Percentiles rank a stretch among this genome's conserved stretches.
These are phyloP conservation scores for Cnidoscolus chayamansa DNA, from an alignment of 441 rosid species.

Conservation along the genomic window DNA sequence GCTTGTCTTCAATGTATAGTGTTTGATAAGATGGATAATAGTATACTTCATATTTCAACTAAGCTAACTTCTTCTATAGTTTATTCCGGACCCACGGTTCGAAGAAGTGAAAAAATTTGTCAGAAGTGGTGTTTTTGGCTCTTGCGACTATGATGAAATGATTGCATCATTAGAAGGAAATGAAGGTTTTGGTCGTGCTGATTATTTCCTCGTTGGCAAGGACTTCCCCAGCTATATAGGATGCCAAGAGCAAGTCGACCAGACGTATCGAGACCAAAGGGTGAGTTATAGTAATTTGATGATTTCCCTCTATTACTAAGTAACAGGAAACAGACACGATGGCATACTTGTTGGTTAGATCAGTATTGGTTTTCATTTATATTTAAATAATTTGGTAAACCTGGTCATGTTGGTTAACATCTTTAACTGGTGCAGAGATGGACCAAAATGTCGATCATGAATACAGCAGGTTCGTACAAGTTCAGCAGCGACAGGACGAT, in stretches of 20 bases:
- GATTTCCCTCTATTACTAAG: not conserved
- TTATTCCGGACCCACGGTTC: constrained; percentile 75
- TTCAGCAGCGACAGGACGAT: constrained; percentile 97
- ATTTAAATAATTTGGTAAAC: not conserved
- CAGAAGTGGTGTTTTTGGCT: constrained; percentile 72
- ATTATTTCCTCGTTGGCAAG: constrained; percentile 91
- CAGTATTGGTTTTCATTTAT: not conserved
- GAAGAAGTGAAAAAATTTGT: constrained; percentile 80
- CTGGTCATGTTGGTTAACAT: constrained; percentile 7
- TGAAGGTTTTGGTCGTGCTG: constrained; percentile 81
- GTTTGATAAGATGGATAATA: not conserved
- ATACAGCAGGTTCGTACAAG: constrained; percentile 81
- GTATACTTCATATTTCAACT: not conserved
- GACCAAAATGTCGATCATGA: constrained; percentile 90
- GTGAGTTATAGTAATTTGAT: constrained; percentile 31
- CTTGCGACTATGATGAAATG: constrained; percentile 61
- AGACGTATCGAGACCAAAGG: constrained; percentile 71
- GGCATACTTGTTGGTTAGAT: not conserved
- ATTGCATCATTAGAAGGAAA: constrained; percentile 89
- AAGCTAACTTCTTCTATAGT: constrained; percentile 40
- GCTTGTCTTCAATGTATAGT: too few relatives aligned
- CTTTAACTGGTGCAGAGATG: constrained; percentile 51
- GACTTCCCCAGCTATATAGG: constrained; percentile 91
- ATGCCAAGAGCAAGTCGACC: constrained; percentile 83
- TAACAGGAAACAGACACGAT: not conserved